Conservation (phyloP, 2,329 filamentous ascomycete genomes). For the Pezicula neosporulosa region DNA sequence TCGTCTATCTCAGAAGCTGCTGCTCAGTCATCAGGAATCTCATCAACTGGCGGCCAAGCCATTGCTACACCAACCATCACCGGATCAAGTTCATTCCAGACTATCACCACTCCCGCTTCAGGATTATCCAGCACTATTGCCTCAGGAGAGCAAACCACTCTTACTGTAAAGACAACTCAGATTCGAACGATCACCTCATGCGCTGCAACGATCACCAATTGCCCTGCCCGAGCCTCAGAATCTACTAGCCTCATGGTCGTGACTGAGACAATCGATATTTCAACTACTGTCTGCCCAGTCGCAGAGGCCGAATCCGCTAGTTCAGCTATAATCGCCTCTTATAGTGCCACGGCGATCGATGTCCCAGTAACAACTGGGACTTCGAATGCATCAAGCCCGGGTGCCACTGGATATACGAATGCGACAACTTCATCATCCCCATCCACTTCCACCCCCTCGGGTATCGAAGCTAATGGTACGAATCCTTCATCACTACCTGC, state of each 20-base stretch:
- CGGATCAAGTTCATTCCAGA: background rate
- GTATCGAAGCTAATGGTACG: too few relatives aligned
- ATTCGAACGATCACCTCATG: conserved; percentile 30
- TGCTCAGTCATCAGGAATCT: too few relatives aligned
- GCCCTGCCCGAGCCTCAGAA: conserved; percentile 22
- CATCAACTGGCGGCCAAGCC: too few relatives aligned
- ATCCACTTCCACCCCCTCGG: too few relatives aligned
- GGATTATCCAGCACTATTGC: background rate
- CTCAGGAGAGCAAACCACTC: conserved; percentile 25
- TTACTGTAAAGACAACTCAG: conserved; percentile 30
- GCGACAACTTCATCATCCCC: too few relatives aligned
- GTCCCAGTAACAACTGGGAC: background rate
- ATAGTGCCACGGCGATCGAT: background rate
- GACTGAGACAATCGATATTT: conserved; percentile 33
- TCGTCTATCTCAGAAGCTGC: too few relatives aligned
- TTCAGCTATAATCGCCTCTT: conserved; percentile 23
- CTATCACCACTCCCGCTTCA: conserved; percentile 2
- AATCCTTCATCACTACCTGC: too few relatives aligned
- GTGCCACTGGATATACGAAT: too few relatives aligned
- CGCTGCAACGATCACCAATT: conserved; percentile 30
- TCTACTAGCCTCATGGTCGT: conserved; percentile 17
- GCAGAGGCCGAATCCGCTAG: conserved; percentile 30
- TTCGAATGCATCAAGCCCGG: too few relatives aligned
- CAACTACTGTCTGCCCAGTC: conserved; percentile 25
- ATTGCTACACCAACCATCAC: too few relatives aligned